phyloP scores from a whole-genome alignment of 1,139 yeast species.

The Kodamaea derodonti region DNA sequence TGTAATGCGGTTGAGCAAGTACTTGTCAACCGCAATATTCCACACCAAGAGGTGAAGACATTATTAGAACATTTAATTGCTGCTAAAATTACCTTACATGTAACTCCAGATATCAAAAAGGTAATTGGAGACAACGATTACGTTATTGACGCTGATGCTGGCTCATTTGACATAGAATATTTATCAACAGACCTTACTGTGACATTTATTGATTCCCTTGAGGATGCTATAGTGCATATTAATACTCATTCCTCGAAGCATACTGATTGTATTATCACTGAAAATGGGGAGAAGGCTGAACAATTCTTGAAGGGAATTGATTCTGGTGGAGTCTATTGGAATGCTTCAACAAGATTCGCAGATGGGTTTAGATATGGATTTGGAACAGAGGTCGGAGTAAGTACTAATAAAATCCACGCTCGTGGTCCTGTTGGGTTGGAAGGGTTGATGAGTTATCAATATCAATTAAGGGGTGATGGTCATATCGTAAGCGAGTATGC shows the following conservation, averaged over 20 bases:
- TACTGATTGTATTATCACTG: conserved; percentile 89
- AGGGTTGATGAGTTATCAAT: conserved; percentile 93
- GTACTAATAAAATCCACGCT: conserved; percentile 95
- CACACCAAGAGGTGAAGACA: conserved; percentile 33
- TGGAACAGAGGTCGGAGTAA: conserved; percentile 97
- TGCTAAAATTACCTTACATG: conserved; percentile 73
- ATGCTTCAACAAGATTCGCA: conserved; percentile 93
- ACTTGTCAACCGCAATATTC: conserved; percentile 58
- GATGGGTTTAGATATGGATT: conserved; percentile 98
- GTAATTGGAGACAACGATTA: conserved; percentile 15
- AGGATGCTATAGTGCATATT: conserved; percentile 77
- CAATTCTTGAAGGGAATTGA: conserved; percentile 80
- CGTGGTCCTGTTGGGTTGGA: conserved; percentile 98
- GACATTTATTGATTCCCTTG: conserved; percentile 51
- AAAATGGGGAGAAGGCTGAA: conserved; percentile 64
- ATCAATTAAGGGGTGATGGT: conserved; percentile 86
- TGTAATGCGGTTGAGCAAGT: conserved; percentile 95
- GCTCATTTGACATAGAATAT: conserved; percentile 79
- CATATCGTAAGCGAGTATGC: conserved; percentile 87
- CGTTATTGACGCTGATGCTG: conserved; percentile 24
- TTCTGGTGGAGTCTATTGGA: conserved; percentile 98
- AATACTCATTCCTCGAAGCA: conserved; percentile 92
- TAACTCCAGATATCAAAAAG: conserved; percentile 48
- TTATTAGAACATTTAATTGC: conserved; percentile 49
- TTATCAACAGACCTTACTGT: conserved; percentile 80